Percentiles rank a stretch among this genome's conserved stretches.
phyloP scores from a whole-genome alignment of 164 flowering plant species.

The Annona squamosa region DNA sequence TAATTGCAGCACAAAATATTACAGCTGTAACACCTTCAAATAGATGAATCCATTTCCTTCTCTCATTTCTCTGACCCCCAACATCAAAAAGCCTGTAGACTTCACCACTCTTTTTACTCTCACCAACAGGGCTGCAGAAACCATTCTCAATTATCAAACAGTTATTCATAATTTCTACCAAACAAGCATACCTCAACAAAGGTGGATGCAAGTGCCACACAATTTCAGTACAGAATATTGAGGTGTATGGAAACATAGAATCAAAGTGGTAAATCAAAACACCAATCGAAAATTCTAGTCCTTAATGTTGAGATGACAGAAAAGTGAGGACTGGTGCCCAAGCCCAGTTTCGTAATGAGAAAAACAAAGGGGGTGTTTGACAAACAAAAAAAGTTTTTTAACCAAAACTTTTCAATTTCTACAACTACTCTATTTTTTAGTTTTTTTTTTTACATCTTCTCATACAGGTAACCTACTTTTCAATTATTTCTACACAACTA shows the following conservation, averaged over 20 bases:
- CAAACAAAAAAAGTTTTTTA: too few relatives aligned
- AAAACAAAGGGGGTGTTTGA: too few relatives aligned
- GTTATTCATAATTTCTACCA: neutral
- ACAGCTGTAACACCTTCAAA: slow-evolving; percentile 98
- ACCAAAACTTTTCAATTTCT: too few relatives aligned
- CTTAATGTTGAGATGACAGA: neutral
- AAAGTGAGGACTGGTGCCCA: neutral
- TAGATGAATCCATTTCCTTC: slow-evolving; percentile 99
- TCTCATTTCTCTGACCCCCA: slow-evolving; percentile 97
- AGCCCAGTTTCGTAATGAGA: too few relatives aligned
- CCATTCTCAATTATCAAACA: neutral
- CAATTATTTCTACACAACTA: too few relatives aligned
- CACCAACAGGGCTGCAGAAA: slow-evolving; percentile 85
- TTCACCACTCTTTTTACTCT: slow-evolving; percentile 91
- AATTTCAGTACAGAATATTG: neutral
- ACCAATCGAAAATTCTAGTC: neutral
- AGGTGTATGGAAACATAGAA: neutral
- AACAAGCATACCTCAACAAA: neutral
- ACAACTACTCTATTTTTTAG: too few relatives aligned
- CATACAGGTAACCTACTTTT: too few relatives aligned
- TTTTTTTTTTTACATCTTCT: too few relatives aligned
- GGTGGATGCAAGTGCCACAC: neutral
- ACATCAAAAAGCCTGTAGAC: slow-evolving; percentile 97
- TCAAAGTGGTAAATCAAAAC: neutral
- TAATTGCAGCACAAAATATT: slow-evolving; percentile 93